Conservation (phyloP, 164 flowering plant genomes). For the Stephania yunnanensis region DNA sequence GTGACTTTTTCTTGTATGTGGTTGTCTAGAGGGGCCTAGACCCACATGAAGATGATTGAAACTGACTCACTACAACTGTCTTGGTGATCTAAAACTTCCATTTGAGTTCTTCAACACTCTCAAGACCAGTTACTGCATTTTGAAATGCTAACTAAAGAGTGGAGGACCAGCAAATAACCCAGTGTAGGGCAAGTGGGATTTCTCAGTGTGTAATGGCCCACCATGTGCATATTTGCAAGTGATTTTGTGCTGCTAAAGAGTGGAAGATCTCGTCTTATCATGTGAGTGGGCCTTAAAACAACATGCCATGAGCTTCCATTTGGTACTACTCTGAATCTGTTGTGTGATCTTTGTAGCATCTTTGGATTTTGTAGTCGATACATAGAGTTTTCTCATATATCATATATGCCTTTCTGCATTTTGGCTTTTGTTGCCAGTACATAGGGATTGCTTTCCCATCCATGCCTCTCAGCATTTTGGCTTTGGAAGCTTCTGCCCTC, state of each 20-base stretch:
- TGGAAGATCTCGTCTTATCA: constrained; percentile 11
- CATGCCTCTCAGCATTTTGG: too few species aligned
- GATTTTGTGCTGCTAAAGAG: not conserved
- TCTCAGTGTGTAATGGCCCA: not conserved
- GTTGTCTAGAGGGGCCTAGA: not conserved
- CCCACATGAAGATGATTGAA: not conserved
- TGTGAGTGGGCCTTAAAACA: constrained; percentile 4
- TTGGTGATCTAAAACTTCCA: not conserved
- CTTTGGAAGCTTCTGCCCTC: too few species aligned
- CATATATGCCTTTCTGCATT: not conserved
- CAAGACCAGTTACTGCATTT: not conserved
- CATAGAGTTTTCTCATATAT: not conserved
- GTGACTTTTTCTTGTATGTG: not conserved
- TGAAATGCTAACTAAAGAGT: too few species aligned
- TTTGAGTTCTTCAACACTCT: not conserved
- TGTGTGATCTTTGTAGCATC: constrained; percentile 4
- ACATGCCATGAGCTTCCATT: not conserved
- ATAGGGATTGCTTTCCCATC: too few species aligned
- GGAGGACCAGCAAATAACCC: not conserved
- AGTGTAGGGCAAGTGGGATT: not conserved
- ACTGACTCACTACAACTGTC: not conserved
- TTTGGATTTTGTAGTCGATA: not conserved
- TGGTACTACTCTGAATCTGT: not conserved
- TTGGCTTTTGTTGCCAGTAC: not conserved
- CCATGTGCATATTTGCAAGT: not conserved